A percentile compares a stretch with the other conserved stretches of the same genome.
Evolutionary conservation across 176 grass and related monocot species (phyloP).

Genomic region (Coix lacrymajobi): DNA sequence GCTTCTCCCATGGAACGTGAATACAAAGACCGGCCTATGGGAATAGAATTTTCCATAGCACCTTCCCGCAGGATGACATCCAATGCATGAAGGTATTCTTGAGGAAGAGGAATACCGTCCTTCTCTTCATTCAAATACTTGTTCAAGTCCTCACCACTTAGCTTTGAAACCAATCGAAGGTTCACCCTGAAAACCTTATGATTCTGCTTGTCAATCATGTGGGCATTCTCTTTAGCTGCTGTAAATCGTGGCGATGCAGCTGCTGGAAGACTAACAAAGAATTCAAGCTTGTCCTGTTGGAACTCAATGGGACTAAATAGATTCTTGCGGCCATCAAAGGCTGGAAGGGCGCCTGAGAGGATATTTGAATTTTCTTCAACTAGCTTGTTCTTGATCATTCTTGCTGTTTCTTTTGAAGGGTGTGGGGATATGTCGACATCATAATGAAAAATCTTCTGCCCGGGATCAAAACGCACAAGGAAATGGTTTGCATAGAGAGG

Average conservation of each 20-base stretch:
- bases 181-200: conserved; percentile 75
- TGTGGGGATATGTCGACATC: conserved; percentile 76
- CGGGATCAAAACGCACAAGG: conserved; percentile 59
- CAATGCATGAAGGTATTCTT: conserved; percentile 78
- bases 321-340: conserved; percentile 87
- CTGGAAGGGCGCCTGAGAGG: conserved; percentile 49
- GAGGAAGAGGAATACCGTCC: conserved; percentile 52
- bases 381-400: conserved; percentile 85
- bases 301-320: conserved; percentile 80
- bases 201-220: conserved; percentile 35
- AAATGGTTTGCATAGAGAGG: conserved; percentile 87
- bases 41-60: conserved; percentile 62
- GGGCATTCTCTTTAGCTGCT: conserved; percentile 21
- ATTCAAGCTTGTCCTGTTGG: conserved; percentile 52
- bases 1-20: conserved; percentile 56
- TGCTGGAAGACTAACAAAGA: conserved; percentile 59
- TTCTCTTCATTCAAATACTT: conserved; percentile 65
- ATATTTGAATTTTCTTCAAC: conserved; percentile 66
- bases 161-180: conserved; percentile 65
- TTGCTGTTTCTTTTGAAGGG: conserved; percentile 75
- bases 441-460: conserved; percentile 73
- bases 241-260: conserved; percentile 15
- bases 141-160: conserved; percentile 63
- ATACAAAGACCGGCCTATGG: conserved; percentile 78
- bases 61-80: conserved; percentile 78